Conservation (phyloP, 331 rosid species). For the Quercus phellos region DNA sequence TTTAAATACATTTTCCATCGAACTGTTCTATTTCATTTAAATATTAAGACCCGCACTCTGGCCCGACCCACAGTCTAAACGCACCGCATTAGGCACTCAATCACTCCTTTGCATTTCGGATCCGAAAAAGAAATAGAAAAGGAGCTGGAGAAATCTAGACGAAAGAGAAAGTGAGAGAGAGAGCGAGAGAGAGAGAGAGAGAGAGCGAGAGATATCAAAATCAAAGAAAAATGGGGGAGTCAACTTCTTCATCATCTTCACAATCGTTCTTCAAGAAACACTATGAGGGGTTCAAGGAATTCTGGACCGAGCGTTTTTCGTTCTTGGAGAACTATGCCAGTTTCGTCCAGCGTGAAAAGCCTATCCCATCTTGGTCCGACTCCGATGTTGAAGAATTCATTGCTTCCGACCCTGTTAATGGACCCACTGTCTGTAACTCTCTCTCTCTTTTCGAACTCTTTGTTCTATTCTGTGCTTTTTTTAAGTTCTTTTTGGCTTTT, state of each 20-base stretch:
- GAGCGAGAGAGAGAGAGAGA: not conserved
- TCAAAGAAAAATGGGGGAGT: slow-evolving; percentile 27
- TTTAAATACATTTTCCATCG: too few species aligned
- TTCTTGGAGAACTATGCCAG: slow-evolving; percentile 48
- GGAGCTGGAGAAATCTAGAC: not conserved
- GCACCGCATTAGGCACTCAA: too few species aligned
- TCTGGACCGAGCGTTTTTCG: slow-evolving; percentile 65
- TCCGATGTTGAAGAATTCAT: slow-evolving; percentile 72
- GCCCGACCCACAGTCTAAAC: too few species aligned
- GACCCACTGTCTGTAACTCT: slow-evolving; percentile 51
- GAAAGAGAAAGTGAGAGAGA: not conserved
- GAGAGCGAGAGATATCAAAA: not conserved
- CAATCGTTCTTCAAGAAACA: slow-evolving; percentile 40
- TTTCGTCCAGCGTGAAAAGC: slow-evolving; percentile 54
- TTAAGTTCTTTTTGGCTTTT: not conserved
- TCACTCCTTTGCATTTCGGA: too few species aligned
- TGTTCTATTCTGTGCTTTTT: not conserved
- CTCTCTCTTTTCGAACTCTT: not conserved
- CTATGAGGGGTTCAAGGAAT: slow-evolving; percentile 59
- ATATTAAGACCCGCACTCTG: too few species aligned
- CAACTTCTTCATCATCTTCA: slow-evolving; percentile 40
- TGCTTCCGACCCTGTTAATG: slow-evolving; percentile 74
- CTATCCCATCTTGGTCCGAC: slow-evolving; percentile 59
- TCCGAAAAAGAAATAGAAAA: too few species aligned
- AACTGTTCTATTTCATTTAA: too few species aligned